phyloP scores from a whole-genome alignment of 768 basidiomycete genomes.

The Rhizopogon vesiculosus region DNA sequence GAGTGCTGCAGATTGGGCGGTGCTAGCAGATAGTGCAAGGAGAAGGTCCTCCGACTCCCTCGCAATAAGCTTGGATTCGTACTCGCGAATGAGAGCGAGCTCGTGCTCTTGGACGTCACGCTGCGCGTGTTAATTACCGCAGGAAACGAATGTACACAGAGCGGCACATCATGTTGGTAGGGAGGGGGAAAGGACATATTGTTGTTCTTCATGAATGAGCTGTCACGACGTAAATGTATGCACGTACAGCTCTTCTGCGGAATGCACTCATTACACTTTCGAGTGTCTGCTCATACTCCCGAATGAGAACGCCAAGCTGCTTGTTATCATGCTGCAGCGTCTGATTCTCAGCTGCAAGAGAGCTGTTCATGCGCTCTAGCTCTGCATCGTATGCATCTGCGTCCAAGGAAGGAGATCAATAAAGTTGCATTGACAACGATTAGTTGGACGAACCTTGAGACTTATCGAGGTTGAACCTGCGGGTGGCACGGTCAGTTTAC shows the following conservation, averaged over 20 bases:
- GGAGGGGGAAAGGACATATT: background rate
- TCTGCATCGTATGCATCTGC: constrained; percentile 88
- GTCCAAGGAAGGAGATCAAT: background rate
- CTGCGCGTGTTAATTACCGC: constrained; percentile 34
- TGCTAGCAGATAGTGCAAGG: constrained; percentile 55
- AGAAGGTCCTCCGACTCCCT: constrained; percentile 65
- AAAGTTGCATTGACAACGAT: background rate
- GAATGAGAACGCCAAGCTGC: constrained; percentile 83
- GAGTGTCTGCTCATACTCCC: constrained; percentile 95
- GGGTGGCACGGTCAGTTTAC: background rate
- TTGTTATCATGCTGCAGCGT: constrained; percentile 90
- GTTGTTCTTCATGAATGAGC: background rate
- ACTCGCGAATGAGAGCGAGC: constrained; percentile 83
- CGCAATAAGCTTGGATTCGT: constrained; percentile 78
- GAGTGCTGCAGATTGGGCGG: constrained; percentile 63
- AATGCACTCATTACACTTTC: constrained; percentile 93
- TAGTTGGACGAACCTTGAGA: constrained; percentile 53
- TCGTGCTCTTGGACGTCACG: constrained; percentile 92
- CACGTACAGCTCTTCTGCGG: constrained; percentile 82
- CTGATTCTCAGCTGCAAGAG: constrained; percentile 80
- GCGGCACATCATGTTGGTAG: background rate
- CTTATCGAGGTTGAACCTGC: constrained; percentile 86
- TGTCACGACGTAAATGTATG: background rate
- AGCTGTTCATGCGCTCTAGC: constrained; percentile 81
- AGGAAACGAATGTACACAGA: background rate